Percentiles rank a stretch among this genome's conserved stretches.
phyloP scores from a whole-genome alignment of 1,284 basidiomycete genomes.

The Sanghuangporus sanghuang region DNA sequence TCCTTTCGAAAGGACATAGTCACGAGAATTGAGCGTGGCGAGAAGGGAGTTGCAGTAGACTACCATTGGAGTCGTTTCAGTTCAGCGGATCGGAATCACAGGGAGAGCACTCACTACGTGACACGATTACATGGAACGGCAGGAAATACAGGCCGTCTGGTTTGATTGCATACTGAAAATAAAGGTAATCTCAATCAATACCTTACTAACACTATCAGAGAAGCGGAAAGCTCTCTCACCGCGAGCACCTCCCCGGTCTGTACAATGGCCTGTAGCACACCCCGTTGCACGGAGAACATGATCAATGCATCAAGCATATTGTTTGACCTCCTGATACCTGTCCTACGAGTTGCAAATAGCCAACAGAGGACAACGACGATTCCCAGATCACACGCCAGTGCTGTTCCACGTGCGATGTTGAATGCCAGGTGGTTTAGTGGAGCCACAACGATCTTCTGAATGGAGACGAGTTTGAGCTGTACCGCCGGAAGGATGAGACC shows the following conservation, averaged over 20 bases:
- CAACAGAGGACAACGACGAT: conserved; percentile 13
- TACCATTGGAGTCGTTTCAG: not conserved
- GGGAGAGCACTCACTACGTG: conserved; percentile 7
- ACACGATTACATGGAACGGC: conserved; percentile 15
- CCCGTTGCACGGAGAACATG: conserved; percentile 14
- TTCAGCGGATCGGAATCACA: too few species aligned
- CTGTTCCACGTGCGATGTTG: conserved; percentile 13
- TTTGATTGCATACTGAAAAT: conserved; percentile 12
- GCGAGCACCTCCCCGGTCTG: conserved; percentile 13
- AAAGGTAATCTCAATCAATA: not conserved
- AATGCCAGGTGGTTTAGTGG: conserved; percentile 13
- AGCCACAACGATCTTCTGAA: conserved; percentile 6
- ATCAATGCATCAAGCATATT: conserved; percentile 14
- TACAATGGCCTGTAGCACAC: conserved; percentile 14
- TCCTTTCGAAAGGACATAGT: conserved; percentile 7
- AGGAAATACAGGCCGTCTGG: conserved; percentile 9
- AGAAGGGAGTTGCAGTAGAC: conserved; percentile 15
- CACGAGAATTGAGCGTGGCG: conserved; percentile 14
- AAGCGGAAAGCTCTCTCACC: not conserved
- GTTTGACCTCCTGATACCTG: conserved; percentile 8
- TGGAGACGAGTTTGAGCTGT: conserved; percentile 2
- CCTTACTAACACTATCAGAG: not conserved
- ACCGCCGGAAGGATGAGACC: conserved; percentile 12
- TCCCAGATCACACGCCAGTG: conserved; percentile 13
- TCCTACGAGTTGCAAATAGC: conserved; percentile 9